Conservation (phyloP, 768 basidiomycete species). For the Dioszegia crocea region DNA sequence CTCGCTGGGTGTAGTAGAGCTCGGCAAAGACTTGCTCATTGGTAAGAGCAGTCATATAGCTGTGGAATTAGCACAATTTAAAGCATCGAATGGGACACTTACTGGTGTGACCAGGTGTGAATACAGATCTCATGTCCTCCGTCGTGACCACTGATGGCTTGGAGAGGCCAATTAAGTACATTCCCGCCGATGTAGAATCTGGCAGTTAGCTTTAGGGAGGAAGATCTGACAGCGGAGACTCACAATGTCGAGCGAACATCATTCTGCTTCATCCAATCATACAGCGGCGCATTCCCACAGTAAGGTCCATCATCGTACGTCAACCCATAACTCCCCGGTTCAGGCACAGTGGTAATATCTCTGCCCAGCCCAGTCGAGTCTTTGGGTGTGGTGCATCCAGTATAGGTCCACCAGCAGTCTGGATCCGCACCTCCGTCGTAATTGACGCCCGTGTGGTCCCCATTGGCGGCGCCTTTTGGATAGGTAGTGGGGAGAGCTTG, state of each 20-base stretch:
- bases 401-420: conserved; percentile 52
- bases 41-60: conserved; percentile 64
- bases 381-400: conserved; percentile 40
- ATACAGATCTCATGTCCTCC: conserved; percentile 50
- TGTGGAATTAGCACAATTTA: background rate
- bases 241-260: conserved; percentile 51
- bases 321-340: conserved; percentile 48
- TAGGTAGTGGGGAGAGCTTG: conserved; percentile 36
- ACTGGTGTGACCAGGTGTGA: conserved; percentile 46
- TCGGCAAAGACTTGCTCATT: conserved; percentile 47
- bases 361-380: conserved; percentile 23
- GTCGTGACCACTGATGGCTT: conserved; percentile 47
- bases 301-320: conserved; percentile 52
- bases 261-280: conserved; percentile 48
- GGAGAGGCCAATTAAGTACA: conserved; percentile 52
- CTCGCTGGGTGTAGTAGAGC: conserved; percentile 41
- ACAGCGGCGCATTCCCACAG: conserved; percentile 51
- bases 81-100: no score
- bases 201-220: background rate
- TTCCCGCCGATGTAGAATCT: conserved; percentile 53
- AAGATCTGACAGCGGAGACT: conserved; percentile 4
- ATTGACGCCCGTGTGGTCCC: conserved; percentile 40
- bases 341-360: conserved; percentile 47
- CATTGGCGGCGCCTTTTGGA: conserved; percentile 41
- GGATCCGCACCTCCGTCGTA: conserved; percentile 40